Base-by-base conservation (phyloP, 352 stramenopile species). In the Phytophthora pistaciae region DNA sequence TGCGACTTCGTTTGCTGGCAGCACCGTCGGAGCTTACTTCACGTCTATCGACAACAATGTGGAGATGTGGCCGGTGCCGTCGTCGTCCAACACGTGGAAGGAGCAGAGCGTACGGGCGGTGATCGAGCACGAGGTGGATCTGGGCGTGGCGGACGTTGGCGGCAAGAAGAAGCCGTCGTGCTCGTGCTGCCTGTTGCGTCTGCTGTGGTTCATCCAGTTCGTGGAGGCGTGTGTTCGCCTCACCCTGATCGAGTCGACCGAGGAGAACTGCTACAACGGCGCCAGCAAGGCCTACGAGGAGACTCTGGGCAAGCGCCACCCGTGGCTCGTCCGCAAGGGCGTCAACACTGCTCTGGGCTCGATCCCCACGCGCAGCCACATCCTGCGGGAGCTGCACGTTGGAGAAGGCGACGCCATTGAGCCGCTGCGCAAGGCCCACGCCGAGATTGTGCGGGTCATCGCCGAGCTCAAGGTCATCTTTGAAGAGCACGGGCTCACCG, bases 201-300 rank as follows among this genome's bases (percentile, higher is more conserved):
- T 96, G 44, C 67, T 93, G 31, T 96, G 88, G 88, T 96, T 96
- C 55, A 59, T 96, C 29, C 85, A 96, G 72, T 96, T 96, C 42
- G 88, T 96, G 42, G 87, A 93, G 52, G 84, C 87, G 18, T 93
- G 82, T 18, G 65, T 96, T 10, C 73, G 80, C 42, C 82, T 93
- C 63, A 88, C 80, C n/a, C 60, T 94, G 48, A 66, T 93, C 27
- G 83, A 92, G 42, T 91, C 78, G 57, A 71, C 64, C 16, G 81
- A 90, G 21, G 88, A 96, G n/a, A 86, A 80, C 57, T 91, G 87
- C 60, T 80, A 81, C 31, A 70, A 78, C 6, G 85, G 83, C 5
- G 84, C 87, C 16, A 89, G 81, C 54, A 92, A 92, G 63, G 88
- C 88, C 10, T 96, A 96, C 75, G 87, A 96, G 65, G 84, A 93